phyloP scores from a whole-genome alignment of 176 grass and related monocot species.

The Eragrostis nindensis region DNA sequence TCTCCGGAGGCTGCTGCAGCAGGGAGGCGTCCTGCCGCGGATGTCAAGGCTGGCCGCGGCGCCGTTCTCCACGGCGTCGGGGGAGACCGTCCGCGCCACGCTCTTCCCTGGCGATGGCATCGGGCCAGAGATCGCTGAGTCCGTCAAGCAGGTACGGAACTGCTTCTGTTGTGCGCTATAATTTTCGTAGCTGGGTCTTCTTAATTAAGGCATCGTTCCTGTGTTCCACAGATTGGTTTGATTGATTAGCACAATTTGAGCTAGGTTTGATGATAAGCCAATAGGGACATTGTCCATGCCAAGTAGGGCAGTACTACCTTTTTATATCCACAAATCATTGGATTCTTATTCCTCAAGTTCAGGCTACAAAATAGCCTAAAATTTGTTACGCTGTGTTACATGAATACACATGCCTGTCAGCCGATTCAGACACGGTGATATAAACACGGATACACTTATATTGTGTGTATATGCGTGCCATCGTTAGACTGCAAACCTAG shows the following conservation, averaged over 20 bases:
- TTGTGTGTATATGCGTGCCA: background rate
- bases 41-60: constrained; percentile 29
- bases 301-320: background rate
- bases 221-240: background rate
- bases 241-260: background rate
- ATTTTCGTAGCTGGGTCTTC: background rate
- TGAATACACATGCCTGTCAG: background rate
- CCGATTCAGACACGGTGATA: background rate
- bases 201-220: background rate
- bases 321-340: background rate
- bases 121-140: constrained; percentile 92
- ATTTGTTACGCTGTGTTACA: too few relatives aligned
- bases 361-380: background rate
- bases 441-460: background rate
- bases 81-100: constrained; percentile 67
- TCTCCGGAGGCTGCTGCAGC: constrained; percentile 59
- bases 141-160: constrained; percentile 74
- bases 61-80: constrained; percentile 47
- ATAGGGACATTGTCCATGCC: background rate
- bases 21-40: constrained; percentile 54
- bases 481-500: background rate
- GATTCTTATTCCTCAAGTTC: background rate
- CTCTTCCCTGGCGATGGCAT: constrained; percentile 96
- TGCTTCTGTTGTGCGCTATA: background rate
- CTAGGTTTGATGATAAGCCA: constrained; percentile 4